Evolutionary conservation across 805 yeast species (phyloP), one percentile per base, ranked within the genome.

Genomic region (Starmerella apis): DNA sequence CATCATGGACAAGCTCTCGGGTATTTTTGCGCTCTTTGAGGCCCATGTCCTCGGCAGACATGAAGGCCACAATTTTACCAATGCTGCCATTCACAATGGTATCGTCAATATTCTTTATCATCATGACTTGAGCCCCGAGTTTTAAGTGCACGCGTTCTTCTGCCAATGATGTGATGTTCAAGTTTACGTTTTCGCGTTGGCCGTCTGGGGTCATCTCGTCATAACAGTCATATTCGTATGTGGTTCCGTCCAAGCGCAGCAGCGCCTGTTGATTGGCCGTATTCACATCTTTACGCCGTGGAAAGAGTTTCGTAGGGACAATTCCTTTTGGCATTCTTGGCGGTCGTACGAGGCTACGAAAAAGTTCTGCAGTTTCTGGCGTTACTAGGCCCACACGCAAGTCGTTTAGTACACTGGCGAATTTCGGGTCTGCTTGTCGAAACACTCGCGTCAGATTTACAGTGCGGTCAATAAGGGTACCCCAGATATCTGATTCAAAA

Each of bases 61-160:
- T 65, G 56, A 83, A 80, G 16, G 74, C 79, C 7, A 78, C 57
- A 1, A 92, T 81, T 33, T 73, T 77, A 0, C 99, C 99, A 33
- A 90, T 70, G 0, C 96, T 78, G 2, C 99, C 98, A 67, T 92
- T 92, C 36, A 92, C 97, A 33, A 92, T 69, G 2, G 71, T 67
- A 9, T 78, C 82, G 56, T 85, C 88, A 25, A 76, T 72, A 63
- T 92, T 92, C 59, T 84, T 86, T 56, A 92, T 68, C 73, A 86
- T 79, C 96, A 92, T 88, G 1, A 92, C 96, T 65, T 92, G 98
- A 0, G 96, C 94, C 32, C 86, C 86, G 48, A 77, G 80, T 63
- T 88, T 90, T 56, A 92, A 68, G 2, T 69, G 72, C 14, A 92
- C 61, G 6, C 58, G 62, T 50, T 74, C 72, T 24, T 81, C 83